Evolutionary conservation across 192 early-diverging fungal species (phyloP).

Genomic region (Rhizophagus clarus): DNA sequence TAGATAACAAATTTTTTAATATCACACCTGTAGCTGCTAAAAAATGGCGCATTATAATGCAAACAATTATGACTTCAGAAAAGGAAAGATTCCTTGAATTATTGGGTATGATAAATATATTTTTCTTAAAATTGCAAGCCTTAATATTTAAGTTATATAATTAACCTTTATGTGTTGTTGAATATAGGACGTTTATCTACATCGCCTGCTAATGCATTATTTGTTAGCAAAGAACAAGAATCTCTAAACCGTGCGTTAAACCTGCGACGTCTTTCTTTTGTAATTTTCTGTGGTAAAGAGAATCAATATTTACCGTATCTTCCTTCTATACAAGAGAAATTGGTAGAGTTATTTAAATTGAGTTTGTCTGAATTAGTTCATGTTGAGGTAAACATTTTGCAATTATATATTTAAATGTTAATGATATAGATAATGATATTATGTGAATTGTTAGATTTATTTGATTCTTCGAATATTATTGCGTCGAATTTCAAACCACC

Average conservation of each 20-base stretch:
- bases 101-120: conserved; percentile 46
- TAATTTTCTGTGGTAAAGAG: conserved; percentile 68
- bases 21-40: conserved; percentile 54
- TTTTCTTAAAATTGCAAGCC: neutral
- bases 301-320: conserved; percentile 82
- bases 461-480: conserved; percentile 81
- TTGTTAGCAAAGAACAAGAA: conserved; percentile 85
- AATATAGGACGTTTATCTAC: conserved; percentile 63
- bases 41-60: conserved; percentile 72
- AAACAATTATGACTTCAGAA: conserved; percentile 70
- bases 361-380: conserved; percentile 69
- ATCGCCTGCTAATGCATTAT: conserved; percentile 69
- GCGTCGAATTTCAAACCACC: conserved; percentile 76
- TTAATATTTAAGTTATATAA: neutral
- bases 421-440: neutral
- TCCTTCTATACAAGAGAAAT: conserved; percentile 82
- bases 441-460: conserved; percentile 54
- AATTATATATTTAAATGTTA: neutral
- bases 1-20: conserved; percentile 70
- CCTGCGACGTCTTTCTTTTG: conserved; percentile 78
- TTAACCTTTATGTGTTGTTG: neutral
- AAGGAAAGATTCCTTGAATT: conserved; percentile 78
- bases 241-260: conserved; percentile 63
- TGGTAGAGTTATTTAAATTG: conserved; percentile 85
- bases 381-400: conserved; percentile 54